Evolutionary conservation across 75 land plant genomes (phyloP).

Genomic region (Picea sitchensis): DNA sequence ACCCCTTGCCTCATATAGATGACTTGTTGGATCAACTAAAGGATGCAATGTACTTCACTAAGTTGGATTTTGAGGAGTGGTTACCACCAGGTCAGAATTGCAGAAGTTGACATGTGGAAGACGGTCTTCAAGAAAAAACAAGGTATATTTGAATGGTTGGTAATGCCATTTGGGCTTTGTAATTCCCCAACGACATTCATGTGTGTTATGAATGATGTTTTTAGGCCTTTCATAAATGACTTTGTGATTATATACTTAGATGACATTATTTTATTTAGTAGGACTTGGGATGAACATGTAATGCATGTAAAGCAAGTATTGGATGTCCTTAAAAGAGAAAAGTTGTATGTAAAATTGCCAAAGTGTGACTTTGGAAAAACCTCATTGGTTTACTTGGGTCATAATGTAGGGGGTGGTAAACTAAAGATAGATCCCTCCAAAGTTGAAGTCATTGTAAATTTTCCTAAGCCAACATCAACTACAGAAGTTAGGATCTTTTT

Average conservation of each 20-base stretch:
- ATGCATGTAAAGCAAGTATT: background rate
- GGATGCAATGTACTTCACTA: background rate
- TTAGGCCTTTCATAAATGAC: no score
- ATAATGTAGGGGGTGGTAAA: background rate
- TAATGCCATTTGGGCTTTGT: no score
- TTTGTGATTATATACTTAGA: background rate
- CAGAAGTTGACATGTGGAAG: no score
- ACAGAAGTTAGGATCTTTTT: background rate
- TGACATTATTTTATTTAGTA: background rate
- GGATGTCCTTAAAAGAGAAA: no score
- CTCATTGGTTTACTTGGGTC: background rate
- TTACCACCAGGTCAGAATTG: no score
- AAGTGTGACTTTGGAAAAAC: background rate
- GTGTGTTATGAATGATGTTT: no score
- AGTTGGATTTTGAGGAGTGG: background rate
- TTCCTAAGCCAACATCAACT: background rate
- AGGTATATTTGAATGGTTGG: no score
- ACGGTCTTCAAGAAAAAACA: no score
- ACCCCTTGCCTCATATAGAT: background rate
- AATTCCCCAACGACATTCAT: no score
- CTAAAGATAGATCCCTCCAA: background rate
- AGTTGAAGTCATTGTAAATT: background rate
- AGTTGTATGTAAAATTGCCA: background rate
- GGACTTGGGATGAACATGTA: background rate
- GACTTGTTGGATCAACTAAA: background rate